Evolutionary conservation across 768 basidiomycete genomes (phyloP), one percentile per base, ranked within the genome.

Genomic region (Tricholomella constricta): DNA sequence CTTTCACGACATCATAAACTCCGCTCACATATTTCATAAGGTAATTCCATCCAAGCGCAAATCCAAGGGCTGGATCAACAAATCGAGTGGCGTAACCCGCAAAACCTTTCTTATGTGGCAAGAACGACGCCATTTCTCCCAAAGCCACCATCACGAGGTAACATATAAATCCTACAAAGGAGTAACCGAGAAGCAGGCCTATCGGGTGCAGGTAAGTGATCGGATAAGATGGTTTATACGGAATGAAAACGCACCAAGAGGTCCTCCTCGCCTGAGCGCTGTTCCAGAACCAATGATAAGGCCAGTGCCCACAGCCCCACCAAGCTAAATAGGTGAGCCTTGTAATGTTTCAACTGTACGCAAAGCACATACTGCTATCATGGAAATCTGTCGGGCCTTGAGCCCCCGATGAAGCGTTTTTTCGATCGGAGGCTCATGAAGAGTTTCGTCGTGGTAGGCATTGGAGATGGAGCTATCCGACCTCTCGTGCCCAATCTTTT

Each of bases 1-100:
- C 26, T 44, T 40, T 36, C 20, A 34, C 14, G 8, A 31, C 14
- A 37, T 20, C 4, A 54, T 15, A 29, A 46, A 43, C 4, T 22
- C 6, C 12, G 63, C 77, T 57, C 43, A 78, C 78, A 58, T 78
- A 80, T 77, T 83, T 83, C 54, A 79, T 63, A 37, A 85, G 68
- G 62, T 86, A 84, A 63, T 85, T 85, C 73, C 77, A 85, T 43
- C 84, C 85, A 15, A 86, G 66, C 14, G 82, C 84, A 64, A 88
- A 87, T 34, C 83, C 85, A 40, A 86, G 75, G 19, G 85, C 84
- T 45, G 85, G 85, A 64, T 87, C 85, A 19, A 82, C 80, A 59
- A 84, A 85, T 43, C 85, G 80, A 2, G 83, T 80, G 0, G 84
- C 83, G 60, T 85, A 84, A 2, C 83, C 83, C 47, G 78, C 69